phyloP scores from a whole-genome alignment of 192 early-diverging fungal genomes.

The Coemansia umbellata region DNA sequence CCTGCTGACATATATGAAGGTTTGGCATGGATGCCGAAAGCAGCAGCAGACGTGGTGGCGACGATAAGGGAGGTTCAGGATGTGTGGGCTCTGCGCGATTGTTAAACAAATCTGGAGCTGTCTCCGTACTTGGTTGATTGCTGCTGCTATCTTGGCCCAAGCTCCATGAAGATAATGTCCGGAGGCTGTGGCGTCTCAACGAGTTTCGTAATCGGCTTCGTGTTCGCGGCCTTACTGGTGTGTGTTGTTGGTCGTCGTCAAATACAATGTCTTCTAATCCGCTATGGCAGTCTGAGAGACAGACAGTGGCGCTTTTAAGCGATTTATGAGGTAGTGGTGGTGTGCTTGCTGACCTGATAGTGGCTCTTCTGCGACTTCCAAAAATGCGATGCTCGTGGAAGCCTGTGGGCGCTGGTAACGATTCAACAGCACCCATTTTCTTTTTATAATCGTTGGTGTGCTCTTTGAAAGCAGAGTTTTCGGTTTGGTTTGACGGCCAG shows the following conservation, averaged over 20 bases:
- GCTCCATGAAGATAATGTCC: not conserved
- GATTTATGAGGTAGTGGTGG: not conserved
- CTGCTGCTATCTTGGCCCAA: not conserved
- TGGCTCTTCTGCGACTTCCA: not conserved
- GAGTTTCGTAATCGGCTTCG: not conserved
- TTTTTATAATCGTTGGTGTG: not conserved
- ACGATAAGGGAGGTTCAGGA: too few species aligned
- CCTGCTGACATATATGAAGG: not conserved
- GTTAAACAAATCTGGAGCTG: not conserved
- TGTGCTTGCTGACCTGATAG: not conserved
- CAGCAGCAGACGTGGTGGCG: not conserved
- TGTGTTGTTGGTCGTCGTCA: too few species aligned
- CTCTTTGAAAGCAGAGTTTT: not conserved
- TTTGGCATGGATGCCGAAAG: conserved; percentile 23
- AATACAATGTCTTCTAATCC: not conserved
- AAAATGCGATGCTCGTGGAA: conserved; percentile 14
- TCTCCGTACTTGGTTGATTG: not conserved
- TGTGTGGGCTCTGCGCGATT: not conserved
- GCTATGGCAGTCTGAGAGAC: conserved; percentile 1
- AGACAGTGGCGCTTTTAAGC: conserved; percentile 15
- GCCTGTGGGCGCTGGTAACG: conserved; percentile 15
- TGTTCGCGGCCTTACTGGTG: not conserved
- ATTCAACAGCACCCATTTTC: conserved; percentile 40
- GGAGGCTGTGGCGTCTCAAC: not conserved
- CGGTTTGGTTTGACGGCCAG: conserved; percentile 1